These are phyloP conservation scores for Aspergillus intermedius DNA, from an alignment of 2,329 filamentous ascomycete genomes.

Conservation along the genomic window DNA sequence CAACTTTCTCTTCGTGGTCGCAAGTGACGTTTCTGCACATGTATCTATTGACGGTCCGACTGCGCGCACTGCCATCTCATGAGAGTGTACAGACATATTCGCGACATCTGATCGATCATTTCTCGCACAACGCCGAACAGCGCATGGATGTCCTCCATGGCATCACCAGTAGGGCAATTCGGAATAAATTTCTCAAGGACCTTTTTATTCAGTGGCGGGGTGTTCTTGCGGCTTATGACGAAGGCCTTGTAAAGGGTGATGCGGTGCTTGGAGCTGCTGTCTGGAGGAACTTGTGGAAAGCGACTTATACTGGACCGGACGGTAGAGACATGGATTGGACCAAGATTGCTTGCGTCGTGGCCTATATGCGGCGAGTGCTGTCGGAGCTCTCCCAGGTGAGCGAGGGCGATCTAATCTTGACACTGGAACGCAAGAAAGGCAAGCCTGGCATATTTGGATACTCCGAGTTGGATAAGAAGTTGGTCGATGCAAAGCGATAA, in stretches of 20 bases:
- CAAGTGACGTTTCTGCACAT: constrained; percentile 95
- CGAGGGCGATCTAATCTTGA: constrained; percentile 52
- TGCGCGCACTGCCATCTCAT: constrained; percentile 66
- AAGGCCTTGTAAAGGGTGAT: constrained; percentile 42
- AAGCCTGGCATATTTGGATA: constrained; percentile 27
- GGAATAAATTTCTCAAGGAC: constrained; percentile 68
- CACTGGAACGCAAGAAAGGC: constrained; percentile 35
- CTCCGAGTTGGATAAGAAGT: constrained; percentile 30
- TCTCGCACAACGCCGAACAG: constrained; percentile 61
- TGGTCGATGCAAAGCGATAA: constrained; percentile 29
- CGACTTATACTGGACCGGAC: constrained; percentile 41
- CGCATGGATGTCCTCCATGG: constrained; percentile 55
- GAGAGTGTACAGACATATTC: constrained; percentile 70
- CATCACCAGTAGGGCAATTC: constrained; percentile 47
- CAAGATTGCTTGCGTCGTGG: constrained; percentile 56
- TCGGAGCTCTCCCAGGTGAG: constrained; percentile 47
- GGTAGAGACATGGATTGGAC: constrained; percentile 52
- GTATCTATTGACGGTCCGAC: constrained; percentile 78
- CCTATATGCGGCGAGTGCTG: constrained; percentile 56
- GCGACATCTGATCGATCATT: constrained; percentile 87
- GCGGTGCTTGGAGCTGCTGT: constrained; percentile 57
- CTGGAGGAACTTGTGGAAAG: constrained; percentile 92
- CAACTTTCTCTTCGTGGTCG: constrained; percentile 92
- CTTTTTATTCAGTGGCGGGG: constrained; percentile 91
- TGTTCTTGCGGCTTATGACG: constrained; percentile 60